These are phyloP conservation scores for Blastobotrys aristatus DNA, from an alignment of 1,139 yeast genomes.

Conservation along the genomic window DNA sequence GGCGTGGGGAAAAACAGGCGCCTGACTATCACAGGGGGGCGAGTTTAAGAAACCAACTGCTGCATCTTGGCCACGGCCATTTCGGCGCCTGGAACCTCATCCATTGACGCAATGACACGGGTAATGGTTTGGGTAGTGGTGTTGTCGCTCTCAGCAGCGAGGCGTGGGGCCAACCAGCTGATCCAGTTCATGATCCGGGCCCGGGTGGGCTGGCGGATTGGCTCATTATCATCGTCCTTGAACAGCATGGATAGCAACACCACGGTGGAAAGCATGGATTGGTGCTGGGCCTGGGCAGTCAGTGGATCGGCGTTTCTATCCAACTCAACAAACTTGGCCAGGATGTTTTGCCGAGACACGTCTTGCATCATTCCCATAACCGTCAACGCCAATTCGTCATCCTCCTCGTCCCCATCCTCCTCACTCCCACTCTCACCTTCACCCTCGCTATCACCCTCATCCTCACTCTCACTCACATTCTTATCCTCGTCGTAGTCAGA, in stretches of 20 bases:
- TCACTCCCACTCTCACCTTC: not conserved
- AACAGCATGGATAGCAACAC: constrained; percentile 6
- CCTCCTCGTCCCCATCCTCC: constrained; percentile 1
- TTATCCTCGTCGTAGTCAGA: not conserved
- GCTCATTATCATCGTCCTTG: not conserved
- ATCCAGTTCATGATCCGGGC: constrained; percentile 9
- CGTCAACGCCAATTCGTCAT: not conserved
- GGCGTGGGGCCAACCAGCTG: not conserved
- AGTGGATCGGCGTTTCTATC: constrained; percentile 4
- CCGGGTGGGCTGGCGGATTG: constrained; percentile 10
- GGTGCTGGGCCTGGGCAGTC: not conserved
- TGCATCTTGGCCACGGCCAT: constrained; percentile 1
- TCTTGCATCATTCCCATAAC: not conserved
- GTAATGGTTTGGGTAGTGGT: not conserved
- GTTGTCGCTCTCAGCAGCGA: not conserved
- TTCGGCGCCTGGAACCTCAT: constrained; percentile 6
- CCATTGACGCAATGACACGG: not conserved
- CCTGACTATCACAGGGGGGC: no score
- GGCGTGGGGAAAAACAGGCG: no score
- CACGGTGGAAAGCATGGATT: constrained; percentile 2
- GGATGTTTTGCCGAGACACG: constrained; percentile 1
- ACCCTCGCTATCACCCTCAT: not conserved
- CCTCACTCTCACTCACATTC: not conserved
- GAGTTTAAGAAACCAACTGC: not conserved
- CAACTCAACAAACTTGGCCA: not conserved